Evolutionary conservation across 2,329 filamentous ascomycete genomes (phyloP).

Genomic region (Stachybotrys chlorohalonatus): DNA sequence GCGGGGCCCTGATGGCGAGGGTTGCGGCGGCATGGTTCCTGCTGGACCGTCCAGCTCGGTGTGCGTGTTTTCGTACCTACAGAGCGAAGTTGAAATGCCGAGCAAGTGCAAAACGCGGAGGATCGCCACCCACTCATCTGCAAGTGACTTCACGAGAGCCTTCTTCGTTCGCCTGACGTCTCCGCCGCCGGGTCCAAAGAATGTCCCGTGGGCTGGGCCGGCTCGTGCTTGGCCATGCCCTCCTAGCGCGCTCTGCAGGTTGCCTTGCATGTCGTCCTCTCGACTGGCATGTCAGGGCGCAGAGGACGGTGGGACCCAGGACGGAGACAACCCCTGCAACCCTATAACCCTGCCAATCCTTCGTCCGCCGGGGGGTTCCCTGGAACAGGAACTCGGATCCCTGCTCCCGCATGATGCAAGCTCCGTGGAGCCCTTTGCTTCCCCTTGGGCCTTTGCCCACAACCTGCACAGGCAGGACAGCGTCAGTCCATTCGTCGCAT

Average conservation of each 20-base stretch:
- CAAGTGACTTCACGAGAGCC: neutral
- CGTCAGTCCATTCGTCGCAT: neutral
- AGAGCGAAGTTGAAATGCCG: too few species aligned
- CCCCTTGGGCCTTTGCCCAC: neutral
- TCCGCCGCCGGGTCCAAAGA: neutral
- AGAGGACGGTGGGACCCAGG: neutral
- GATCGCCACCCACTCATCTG: neutral
- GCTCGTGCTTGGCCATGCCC: neutral
- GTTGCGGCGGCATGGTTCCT: too few species aligned
- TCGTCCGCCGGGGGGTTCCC: neutral
- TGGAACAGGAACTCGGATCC: neutral
- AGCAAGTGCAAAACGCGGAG: neutral
- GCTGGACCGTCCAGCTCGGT: too few species aligned
- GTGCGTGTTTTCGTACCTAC: too few species aligned
- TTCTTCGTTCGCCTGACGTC: too few species aligned
- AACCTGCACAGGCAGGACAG: neutral
- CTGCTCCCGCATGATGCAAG: neutral
- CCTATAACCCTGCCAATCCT: neutral
- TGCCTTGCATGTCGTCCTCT: neutral
- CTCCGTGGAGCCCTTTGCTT: neutral
- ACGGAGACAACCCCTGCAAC: too few species aligned
- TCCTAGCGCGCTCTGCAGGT: neutral
- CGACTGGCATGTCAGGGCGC: neutral
- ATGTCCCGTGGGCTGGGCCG: neutral
- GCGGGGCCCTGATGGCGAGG: too few species aligned